Evolutionary conservation across 2,329 filamentous ascomycete genomes (phyloP).

Genomic region (Cladosporium sp.): DNA sequence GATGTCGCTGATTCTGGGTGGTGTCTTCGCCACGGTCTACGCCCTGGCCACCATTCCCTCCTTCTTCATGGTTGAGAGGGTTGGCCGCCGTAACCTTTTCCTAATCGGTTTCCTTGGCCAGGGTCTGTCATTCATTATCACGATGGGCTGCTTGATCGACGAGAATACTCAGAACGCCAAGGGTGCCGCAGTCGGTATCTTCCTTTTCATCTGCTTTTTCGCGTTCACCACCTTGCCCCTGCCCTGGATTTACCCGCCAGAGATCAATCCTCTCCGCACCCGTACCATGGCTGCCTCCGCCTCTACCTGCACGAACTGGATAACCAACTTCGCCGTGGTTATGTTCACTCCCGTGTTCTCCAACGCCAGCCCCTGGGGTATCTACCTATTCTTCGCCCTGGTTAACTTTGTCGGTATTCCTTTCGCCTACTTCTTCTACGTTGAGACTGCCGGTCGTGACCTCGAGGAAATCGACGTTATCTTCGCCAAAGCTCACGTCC

Average conservation of each 20-base stretch:
- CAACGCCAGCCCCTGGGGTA: constrained; percentile 35
- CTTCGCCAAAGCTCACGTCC: too few relatives aligned
- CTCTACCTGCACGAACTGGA: constrained; percentile 9
- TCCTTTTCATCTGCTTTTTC: constrained; percentile 26
- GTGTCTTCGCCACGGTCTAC: constrained; percentile 20
- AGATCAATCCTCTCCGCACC: constrained; percentile 31
- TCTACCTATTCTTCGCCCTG: constrained; percentile 44
- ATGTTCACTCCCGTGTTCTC: constrained; percentile 12
- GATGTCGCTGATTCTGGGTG: constrained; percentile 60
- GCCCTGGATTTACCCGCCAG: constrained; percentile 20
- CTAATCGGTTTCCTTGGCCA: constrained; percentile 42
- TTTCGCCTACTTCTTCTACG: too few relatives aligned
- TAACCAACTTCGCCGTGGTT: constrained; percentile 20
- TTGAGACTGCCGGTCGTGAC: too few relatives aligned
- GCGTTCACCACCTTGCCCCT: constrained; percentile 20
- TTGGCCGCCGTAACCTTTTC: constrained; percentile 43
- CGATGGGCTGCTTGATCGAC: constrained; percentile 28
- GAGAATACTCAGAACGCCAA: constrained; percentile 6
- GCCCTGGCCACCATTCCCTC: constrained; percentile 43
- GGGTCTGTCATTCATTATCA: constrained; percentile 47
- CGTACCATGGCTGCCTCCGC: constrained; percentile 18
- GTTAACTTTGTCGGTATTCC: too few relatives aligned
- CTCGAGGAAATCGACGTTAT: too few relatives aligned
- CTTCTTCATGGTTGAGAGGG: constrained; percentile 58
- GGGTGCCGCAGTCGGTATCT: constrained; percentile 23